Evolutionary conservation across 225 moss, liverwort and hornwort genomes (phyloP).

Genomic region (Asterella californica): DNA sequence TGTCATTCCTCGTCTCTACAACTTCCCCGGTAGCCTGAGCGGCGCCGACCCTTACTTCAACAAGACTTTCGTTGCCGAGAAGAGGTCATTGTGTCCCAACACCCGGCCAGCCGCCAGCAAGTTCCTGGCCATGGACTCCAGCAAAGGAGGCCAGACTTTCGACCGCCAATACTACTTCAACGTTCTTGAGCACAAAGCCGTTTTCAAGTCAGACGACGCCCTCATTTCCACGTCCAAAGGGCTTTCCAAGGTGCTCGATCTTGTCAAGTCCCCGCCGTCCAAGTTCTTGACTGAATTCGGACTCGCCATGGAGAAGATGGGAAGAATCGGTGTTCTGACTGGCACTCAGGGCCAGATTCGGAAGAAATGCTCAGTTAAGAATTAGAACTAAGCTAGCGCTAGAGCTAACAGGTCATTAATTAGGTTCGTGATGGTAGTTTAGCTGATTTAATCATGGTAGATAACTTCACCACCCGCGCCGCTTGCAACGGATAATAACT

Average conservation of each 20-base stretch:
- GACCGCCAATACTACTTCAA: conserved; percentile 42
- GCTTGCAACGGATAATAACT: too few relatives aligned
- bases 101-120: neutral
- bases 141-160: conserved; percentile 1
- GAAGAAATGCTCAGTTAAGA: conserved; percentile 9
- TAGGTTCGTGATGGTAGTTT: too few relatives aligned
- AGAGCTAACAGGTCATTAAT: neutral
- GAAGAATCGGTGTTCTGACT: conserved; percentile 10
- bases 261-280: conserved; percentile 3
- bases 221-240: conserved; percentile 13
- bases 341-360: conserved; percentile 22
- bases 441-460: too few relatives aligned
- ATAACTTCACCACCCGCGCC: too few relatives aligned
- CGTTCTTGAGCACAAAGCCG: conserved; percentile 1
- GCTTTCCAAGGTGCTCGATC: conserved; percentile 7
- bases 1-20: conserved; percentile 44
- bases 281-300: conserved; percentile 21
- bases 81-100: conserved; percentile 42
- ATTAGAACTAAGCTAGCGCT: neutral
- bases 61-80: conserved; percentile 28
- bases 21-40: conserved; percentile 23
- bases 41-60: conserved; percentile 40
- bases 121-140: neutral
- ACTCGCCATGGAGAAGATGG: conserved; percentile 5
- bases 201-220: conserved; percentile 32